phyloP scores from a whole-genome alignment of 768 basidiomycete species.

The Amanita jacksonii region DNA sequence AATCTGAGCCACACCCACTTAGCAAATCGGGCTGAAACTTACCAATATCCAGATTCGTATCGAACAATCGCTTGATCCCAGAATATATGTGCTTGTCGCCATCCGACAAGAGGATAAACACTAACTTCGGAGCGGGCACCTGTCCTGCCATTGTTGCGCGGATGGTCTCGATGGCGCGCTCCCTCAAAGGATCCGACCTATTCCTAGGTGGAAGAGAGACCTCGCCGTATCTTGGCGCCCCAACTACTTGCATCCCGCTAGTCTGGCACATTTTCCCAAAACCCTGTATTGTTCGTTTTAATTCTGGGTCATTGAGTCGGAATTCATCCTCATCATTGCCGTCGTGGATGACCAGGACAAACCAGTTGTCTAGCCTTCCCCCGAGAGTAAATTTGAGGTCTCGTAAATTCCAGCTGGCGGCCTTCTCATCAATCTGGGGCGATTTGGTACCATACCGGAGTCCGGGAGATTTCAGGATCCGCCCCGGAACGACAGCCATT shows the following conservation, averaged over 20 bases:
- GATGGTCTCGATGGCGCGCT: conserved; percentile 37
- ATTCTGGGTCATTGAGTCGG: conserved; percentile 42
- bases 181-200: conserved; percentile 45
- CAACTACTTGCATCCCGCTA: conserved; percentile 51
- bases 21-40: conserved; percentile 9
- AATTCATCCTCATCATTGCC: conserved; percentile 53
- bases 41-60: conserved; percentile 53
- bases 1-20: background rate
- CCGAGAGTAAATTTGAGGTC: conserved; percentile 55
- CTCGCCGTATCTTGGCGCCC: conserved; percentile 26
- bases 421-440: conserved; percentile 37
- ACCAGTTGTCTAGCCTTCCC: conserved; percentile 50
- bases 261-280: conserved; percentile 54
- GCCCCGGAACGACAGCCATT: conserved; percentile 66
- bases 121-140: conserved; percentile 39
- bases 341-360: conserved; percentile 60
- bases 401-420: conserved; percentile 72
- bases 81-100: conserved; percentile 71
- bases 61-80: conserved; percentile 65
- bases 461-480: conserved; percentile 52
- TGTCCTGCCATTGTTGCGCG: conserved; percentile 29
- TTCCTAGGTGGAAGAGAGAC: conserved; percentile 43
- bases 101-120: conserved; percentile 58
- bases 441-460: conserved; percentile 44
- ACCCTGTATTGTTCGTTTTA: conserved; percentile 34